Evolutionary conservation across 2,329 filamentous ascomycete genomes (phyloP).

Genomic region (Diplodia sapinea): DNA sequence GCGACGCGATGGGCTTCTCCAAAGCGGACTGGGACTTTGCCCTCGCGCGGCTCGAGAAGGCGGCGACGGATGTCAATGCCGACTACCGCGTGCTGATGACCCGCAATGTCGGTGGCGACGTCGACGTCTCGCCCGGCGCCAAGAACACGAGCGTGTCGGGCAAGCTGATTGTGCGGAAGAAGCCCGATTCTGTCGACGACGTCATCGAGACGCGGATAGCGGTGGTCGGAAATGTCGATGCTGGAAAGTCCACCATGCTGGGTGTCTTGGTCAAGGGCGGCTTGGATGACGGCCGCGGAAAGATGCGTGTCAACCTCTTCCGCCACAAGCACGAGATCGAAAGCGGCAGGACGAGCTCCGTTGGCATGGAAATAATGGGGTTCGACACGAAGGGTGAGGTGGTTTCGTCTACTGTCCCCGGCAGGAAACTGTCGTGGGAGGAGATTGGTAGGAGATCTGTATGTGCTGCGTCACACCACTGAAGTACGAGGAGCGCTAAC

Average conservation of each 20-base stretch:
- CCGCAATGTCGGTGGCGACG: slow-evolving; percentile 81
- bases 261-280: slow-evolving; percentile 95
- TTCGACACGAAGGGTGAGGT: slow-evolving; percentile 88
- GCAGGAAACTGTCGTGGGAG: slow-evolving; percentile 91
- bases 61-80: slow-evolving; percentile 69
- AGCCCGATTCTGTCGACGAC: slow-evolving; percentile 76
- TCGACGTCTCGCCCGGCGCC: slow-evolving; percentile 71
- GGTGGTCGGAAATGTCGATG: slow-evolving; percentile 96
- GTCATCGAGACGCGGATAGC: slow-evolving; percentile 96
- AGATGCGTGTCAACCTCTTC: slow-evolving; percentile 93
- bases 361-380: slow-evolving; percentile 98
- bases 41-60: slow-evolving; percentile 67
- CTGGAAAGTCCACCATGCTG: slow-evolving; percentile 94
- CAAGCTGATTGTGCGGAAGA: slow-evolving; percentile 83
- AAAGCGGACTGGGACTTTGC: slow-evolving; percentile 77
- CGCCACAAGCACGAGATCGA: slow-evolving; percentile 98
- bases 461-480: slow-evolving; percentile 31
- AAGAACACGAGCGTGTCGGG: slow-evolving; percentile 79
- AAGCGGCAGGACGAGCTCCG: slow-evolving; percentile 90
- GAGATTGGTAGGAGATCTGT: slow-evolving; percentile 92
- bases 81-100: slow-evolving; percentile 85
- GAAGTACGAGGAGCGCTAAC: slow-evolving; percentile 34
- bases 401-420: slow-evolving; percentile 79
- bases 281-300: slow-evolving; percentile 91
- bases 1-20: slow-evolving; percentile 79